A percentile compares a stretch with the other conserved stretches of the same genome.
Conservation (phyloP, 192 early-diverging fungal species). For the Coemansia sp. region DNA sequence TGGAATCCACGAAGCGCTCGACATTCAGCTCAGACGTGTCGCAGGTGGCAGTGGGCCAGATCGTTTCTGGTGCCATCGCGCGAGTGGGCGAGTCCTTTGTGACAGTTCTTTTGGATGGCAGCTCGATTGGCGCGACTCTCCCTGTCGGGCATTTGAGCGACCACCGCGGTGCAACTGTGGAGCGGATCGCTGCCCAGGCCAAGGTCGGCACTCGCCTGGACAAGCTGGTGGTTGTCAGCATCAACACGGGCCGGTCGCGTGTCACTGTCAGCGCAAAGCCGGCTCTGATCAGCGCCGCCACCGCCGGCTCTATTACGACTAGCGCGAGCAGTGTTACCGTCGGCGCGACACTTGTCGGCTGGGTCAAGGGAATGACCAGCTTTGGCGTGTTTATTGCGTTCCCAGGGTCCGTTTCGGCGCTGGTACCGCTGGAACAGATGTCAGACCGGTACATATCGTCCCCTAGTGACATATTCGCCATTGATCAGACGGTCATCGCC, state of each 20-base stretch:
- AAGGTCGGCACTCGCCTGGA: slow-evolving; percentile 37
- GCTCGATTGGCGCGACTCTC: slow-evolving; percentile 53
- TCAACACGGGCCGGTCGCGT: slow-evolving; percentile 41
- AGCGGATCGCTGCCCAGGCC: slow-evolving; percentile 13
- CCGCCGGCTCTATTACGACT: slow-evolving; percentile 40
- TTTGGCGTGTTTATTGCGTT: slow-evolving; percentile 64
- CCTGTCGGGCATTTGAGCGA: slow-evolving; percentile 60
- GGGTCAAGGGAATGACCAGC: slow-evolving; percentile 55
- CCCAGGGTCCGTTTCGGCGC: slow-evolving; percentile 51
- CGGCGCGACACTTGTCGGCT: slow-evolving; percentile 61
- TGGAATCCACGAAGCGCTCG: not conserved
- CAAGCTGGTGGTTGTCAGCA: slow-evolving; percentile 55
- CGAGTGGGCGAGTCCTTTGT: slow-evolving; percentile 45
- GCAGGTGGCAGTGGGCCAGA: slow-evolving; percentile 38
- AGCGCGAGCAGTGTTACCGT: slow-evolving; percentile 41
- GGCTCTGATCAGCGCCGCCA: slow-evolving; percentile 53
- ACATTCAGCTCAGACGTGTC: slow-evolving; percentile 26
- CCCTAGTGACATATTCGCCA: slow-evolving; percentile 49
- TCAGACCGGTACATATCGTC: slow-evolving; percentile 61
- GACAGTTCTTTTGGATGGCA: slow-evolving; percentile 55
- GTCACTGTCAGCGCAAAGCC: slow-evolving; percentile 63
- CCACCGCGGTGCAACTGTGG: slow-evolving; percentile 43
- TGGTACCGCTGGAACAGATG: slow-evolving; percentile 52
- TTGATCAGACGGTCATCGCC: slow-evolving; percentile 67
- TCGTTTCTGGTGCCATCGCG: slow-evolving; percentile 56